A percentile compares a stretch with the other conserved stretches of the same genome.
These are phyloP conservation scores for Haplosporangium sp. DNA, from an alignment of 371 early-diverging fungal species.

Conservation along the genomic window DNA sequence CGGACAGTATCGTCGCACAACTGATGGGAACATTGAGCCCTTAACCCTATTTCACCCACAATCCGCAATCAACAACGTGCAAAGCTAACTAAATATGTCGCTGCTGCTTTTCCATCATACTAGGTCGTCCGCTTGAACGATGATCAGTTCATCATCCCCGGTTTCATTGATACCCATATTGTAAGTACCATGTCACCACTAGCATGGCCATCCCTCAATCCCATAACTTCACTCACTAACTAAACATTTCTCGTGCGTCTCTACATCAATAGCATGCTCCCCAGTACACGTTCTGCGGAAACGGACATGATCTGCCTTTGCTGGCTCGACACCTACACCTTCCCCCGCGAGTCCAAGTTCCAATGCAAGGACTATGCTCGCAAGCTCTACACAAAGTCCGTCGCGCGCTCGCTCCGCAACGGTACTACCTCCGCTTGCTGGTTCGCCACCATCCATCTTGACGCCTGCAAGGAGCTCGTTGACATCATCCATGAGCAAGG, in stretches of 20 bases:
- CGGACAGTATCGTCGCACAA: conserved; percentile 1
- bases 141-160: conserved; percentile 84
- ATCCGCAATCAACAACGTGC: background rate
- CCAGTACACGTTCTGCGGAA: conserved; percentile 90
- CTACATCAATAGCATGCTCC: conserved; percentile 81
- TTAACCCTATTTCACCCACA: conserved; percentile 46
- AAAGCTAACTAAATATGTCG: background rate
- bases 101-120: background rate
- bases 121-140: conserved; percentile 60
- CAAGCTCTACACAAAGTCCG: conserved; percentile 70
- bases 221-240: no score
- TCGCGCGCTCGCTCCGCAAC: conserved; percentile 74
- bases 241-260: background rate
- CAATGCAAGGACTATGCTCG: conserved; percentile 70
- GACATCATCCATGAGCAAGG: conserved; percentile 76
- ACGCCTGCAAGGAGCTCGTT: conserved; percentile 75
- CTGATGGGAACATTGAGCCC: conserved; percentile 1
- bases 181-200: conserved; percentile 6
- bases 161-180: conserved; percentile 93
- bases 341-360: conserved; percentile 85
- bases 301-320: conserved; percentile 90
- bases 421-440: conserved; percentile 93
- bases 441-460: conserved; percentile 90
- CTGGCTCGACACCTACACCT: conserved; percentile 90
- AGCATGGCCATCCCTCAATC: no score